phyloP scores from a whole-genome alignment of 1,284 basidiomycete genomes.

The Ceratobasidium sp. region DNA sequence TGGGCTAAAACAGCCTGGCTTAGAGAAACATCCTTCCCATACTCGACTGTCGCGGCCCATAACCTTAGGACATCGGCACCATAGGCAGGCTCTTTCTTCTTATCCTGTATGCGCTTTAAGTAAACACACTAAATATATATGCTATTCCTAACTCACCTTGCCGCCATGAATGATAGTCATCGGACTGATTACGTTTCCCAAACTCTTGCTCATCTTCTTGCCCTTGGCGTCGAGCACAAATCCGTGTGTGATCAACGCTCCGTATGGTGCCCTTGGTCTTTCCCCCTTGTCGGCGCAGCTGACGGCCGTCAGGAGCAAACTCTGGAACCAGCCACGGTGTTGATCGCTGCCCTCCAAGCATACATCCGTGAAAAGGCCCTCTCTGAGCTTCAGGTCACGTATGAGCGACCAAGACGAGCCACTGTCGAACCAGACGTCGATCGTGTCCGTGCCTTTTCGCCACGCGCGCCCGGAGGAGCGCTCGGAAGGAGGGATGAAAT shows the following conservation, averaged over 20 bases:
- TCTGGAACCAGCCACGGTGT: constrained; percentile 99
- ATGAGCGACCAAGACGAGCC: constrained; percentile 95
- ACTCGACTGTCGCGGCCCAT: constrained; percentile 95
- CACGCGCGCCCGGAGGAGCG: constrained; percentile 62
- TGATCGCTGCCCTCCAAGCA: constrained; percentile 98
- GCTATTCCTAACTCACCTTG: constrained; percentile 65
- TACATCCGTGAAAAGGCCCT: constrained; percentile 76
- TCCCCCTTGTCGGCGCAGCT: constrained; percentile 62
- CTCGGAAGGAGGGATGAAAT: constrained; percentile 81
- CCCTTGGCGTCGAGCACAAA: constrained; percentile 95
- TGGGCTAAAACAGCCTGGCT: constrained; percentile 84
- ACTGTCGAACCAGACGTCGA: constrained; percentile 99
- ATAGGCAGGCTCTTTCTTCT: constrained; percentile 79
- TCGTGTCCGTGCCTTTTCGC: constrained; percentile 90
- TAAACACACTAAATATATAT: no score
- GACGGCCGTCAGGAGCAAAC: constrained; percentile 88
- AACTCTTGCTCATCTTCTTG: constrained; percentile 98
- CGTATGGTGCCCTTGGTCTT: constrained; percentile 73
- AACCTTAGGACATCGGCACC: constrained; percentile 90
- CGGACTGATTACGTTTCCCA: constrained; percentile 93
- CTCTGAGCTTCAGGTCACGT: constrained; percentile 55
- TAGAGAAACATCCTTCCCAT: constrained; percentile 89
- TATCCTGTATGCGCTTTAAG: constrained; percentile 63
- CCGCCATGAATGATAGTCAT: constrained; percentile 85
- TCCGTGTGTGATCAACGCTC: constrained; percentile 92